Conservation (phyloP, 2,329 filamentous ascomycete genomes). For the Botrytis deweyae region DNA sequence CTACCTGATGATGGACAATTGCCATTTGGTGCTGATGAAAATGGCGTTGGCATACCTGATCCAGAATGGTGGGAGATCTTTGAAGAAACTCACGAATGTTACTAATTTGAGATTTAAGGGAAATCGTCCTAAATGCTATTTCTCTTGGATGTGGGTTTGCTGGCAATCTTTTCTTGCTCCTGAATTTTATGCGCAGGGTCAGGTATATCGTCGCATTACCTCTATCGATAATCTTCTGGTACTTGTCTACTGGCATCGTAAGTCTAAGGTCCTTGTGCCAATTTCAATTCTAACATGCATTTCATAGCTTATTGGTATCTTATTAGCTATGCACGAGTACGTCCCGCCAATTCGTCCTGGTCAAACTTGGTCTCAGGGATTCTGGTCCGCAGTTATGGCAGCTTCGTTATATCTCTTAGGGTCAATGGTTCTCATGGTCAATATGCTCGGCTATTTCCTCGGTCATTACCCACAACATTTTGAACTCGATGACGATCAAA, state of each 20-base stretch:
- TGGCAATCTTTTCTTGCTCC: conserved; percentile 65
- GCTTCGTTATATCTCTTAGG: conserved; percentile 62
- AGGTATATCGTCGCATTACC: conserved; percentile 69
- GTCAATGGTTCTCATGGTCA: conserved; percentile 63
- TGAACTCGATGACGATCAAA: conserved; percentile 62
- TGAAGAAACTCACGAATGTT: neutral
- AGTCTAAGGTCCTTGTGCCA: conserved; percentile 44
- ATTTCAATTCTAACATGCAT: conserved; percentile 13
- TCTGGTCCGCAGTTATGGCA: conserved; percentile 67
- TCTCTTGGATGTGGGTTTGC: conserved; percentile 63
- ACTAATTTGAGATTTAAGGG: conserved; percentile 42
- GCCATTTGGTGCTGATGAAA: conserved; percentile 47
- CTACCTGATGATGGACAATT: conserved; percentile 48
- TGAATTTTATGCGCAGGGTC: conserved; percentile 67
- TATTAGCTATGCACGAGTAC: conserved; percentile 56
- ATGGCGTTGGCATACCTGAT: conserved; percentile 55
- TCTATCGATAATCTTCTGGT: conserved; percentile 66
- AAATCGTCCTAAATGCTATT: conserved; percentile 60
- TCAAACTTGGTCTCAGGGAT: conserved; percentile 64
- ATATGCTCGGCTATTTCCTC: conserved; percentile 67
- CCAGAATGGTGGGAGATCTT: conserved; percentile 54
- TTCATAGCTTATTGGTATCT: conserved; percentile 55
- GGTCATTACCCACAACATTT: conserved; percentile 69
- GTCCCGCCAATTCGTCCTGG: conserved; percentile 46
- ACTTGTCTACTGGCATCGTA: conserved; percentile 58